phyloP scores from a whole-genome alignment of 371 early-diverging fungal genomes.

The Actinomortierella wolfii region DNA sequence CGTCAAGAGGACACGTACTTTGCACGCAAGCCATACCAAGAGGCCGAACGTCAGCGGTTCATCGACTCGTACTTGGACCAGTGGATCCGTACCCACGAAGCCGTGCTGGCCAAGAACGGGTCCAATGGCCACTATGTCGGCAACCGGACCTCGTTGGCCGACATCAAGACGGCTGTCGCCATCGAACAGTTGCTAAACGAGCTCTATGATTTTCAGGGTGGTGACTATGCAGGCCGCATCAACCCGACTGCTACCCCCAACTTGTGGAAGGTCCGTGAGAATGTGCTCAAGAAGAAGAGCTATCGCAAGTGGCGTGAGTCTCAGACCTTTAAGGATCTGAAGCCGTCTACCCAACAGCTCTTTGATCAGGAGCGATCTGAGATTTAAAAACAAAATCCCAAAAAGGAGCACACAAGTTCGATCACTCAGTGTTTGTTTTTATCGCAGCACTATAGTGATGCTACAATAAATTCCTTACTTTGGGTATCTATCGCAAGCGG shows the following conservation, averaged over 20 bases:
- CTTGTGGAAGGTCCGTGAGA: constrained; percentile 14
- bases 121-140: constrained; percentile 10
- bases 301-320: constrained; percentile 4
- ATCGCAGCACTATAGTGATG: no score
- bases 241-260: constrained; percentile 6
- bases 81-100: constrained; percentile 12
- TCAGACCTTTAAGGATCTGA: not conserved
- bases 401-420: no score
- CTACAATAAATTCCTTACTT: no score
- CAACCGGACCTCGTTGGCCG: constrained; percentile 5
- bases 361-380: no score
- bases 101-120: constrained; percentile 5
- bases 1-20: constrained; percentile 12
- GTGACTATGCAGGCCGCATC: not conserved
- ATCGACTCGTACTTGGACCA: not conserved
- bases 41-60: constrained; percentile 4
- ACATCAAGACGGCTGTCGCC: constrained; percentile 8
- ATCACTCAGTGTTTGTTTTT: no score
- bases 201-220: constrained; percentile 3
- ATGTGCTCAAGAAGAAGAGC: constrained; percentile 2
- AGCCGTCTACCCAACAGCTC: no score
- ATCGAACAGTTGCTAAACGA: constrained; percentile 9
- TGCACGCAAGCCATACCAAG: not conserved
- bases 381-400: no score
- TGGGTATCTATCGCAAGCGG: no score